Evolutionary conservation across 139 green algal species (phyloP), one percentile per base, ranked within the genome.

Genomic region (Micromonas pusilla): DNA sequence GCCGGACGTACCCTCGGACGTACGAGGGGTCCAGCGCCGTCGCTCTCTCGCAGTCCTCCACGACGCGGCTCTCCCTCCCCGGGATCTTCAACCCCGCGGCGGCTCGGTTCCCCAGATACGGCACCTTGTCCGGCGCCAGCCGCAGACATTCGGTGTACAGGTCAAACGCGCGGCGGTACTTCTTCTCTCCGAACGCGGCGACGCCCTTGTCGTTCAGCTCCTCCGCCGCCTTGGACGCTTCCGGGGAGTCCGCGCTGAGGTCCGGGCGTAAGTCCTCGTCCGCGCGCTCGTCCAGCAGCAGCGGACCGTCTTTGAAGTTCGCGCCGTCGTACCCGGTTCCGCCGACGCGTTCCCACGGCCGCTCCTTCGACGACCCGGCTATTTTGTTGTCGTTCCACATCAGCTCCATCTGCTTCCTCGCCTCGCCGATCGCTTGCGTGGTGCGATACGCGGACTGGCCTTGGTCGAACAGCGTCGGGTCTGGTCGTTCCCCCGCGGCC

Each of bases 311-410:
- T 26, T 34, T 52, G 19, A 6, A 3, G 20, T 52, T 2, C 9
- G 45, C 28, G 1, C 28, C 28, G 2, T 78, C 72, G 31, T 54
- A 78, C 13, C 72, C 72, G 19, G 53, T 52, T 3, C 72, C 72
- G 26, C 53, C 52, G 72, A 66, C 52, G 28, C 52, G 28, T 28
- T 78, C 72, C 53, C 52, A 75, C 72, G 72, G 52, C 13, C 53
- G 52, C 1, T 45, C 53, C 13, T 67, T 52, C 21, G 19, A 5
- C 52, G n/a, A 26, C 1, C 31, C 72, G 9, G n/a, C 70, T 9
- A 65, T 25, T 19, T 34, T 36, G 20, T 36, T n/a, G n/a, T 34
- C 37, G 39, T 76, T 36, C 62, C 62, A 36, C 62, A 68, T 32
- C 16, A 68, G n/a, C 26, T 68, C 60, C 60, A 68, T 68, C 6